A percentile compares a stretch with the other conserved stretches of the same genome.
Evolutionary conservation across 108 stramenopile species (phyloP).

Genomic region (Phaeodactylum tricornutum): DNA sequence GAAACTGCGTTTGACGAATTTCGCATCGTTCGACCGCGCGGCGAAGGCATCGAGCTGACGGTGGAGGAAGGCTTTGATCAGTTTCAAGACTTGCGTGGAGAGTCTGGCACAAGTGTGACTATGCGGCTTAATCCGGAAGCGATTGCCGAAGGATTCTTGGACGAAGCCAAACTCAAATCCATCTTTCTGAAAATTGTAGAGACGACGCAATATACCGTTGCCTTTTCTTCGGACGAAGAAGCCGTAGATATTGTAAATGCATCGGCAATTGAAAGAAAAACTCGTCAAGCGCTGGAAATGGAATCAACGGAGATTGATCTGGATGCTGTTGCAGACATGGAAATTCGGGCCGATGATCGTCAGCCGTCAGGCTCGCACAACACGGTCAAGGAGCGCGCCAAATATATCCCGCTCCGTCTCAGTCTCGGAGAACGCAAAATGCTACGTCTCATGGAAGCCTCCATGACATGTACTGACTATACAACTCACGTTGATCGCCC

Average conservation of each 20-base stretch:
- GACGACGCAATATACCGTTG: conserved; percentile 29
- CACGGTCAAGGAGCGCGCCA: conserved; percentile 46
- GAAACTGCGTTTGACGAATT: conserved; percentile 14
- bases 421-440: conserved; percentile 49
- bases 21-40: conserved; percentile 19
- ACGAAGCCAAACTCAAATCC: conserved; percentile 13
- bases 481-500: conserved; percentile 41
- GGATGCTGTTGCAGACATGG: conserved; percentile 1
- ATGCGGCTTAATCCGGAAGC: conserved; percentile 16
- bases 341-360: neutral
- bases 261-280: conserved; percentile 14
- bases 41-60: conserved; percentile 17
- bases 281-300: neutral
- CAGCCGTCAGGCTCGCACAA: conserved; percentile 1
- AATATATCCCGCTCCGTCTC: conserved; percentile 66
- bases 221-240: conserved; percentile 14
- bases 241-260: conserved; percentile 18
- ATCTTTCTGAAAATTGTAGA: conserved; percentile 25
- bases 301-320: conserved; percentile 3
- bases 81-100: conserved; percentile 32
- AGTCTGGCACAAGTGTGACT: conserved; percentile 29
- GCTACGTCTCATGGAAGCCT: conserved; percentile 58
- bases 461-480: conserved; percentile 56
- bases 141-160: conserved; percentile 10
- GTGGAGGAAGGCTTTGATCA: conserved; percentile 15